These are phyloP conservation scores for Grosmannia penicillata DNA, from an alignment of 2,329 filamentous ascomycete species.

Conservation along the genomic window DNA sequence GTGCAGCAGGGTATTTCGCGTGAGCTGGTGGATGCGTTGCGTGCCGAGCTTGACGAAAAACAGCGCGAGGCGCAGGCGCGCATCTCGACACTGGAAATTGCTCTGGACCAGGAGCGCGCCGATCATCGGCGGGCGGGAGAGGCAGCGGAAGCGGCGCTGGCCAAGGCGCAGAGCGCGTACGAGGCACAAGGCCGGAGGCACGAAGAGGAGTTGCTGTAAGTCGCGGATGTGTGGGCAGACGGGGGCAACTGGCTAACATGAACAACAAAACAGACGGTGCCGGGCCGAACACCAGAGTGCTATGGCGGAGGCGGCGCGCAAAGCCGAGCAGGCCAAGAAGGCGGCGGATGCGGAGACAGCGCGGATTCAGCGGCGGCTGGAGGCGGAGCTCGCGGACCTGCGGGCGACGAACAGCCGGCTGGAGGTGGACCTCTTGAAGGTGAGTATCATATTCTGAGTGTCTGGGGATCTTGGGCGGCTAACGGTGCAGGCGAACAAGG, in stretches of 20 bases:
- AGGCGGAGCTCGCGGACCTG: constrained; percentile 50
- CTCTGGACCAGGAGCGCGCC: constrained; percentile 56
- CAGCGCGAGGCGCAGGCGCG: constrained; percentile 33
- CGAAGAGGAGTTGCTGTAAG: constrained; percentile 39
- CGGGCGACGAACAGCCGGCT: constrained; percentile 44
- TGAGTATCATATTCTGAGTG: too few species aligned
- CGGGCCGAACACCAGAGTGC: constrained; percentile 13
- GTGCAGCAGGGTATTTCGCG: constrained; percentile 85
- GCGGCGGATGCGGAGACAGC: constrained; percentile 33
- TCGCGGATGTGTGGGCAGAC: not conserved
- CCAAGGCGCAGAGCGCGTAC: constrained; percentile 19
- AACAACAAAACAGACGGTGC: constrained; percentile 6
- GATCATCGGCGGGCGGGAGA: constrained; percentile 56
- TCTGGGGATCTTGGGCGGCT: too few species aligned
- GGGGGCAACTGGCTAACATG: not conserved
- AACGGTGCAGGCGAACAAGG: constrained; percentile 36
- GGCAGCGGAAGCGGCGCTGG: constrained; percentile 34
- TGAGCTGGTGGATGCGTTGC: constrained; percentile 76
- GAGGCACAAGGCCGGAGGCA: constrained; percentile 43
- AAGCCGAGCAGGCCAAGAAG: constrained; percentile 28
- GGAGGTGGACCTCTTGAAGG: constrained; percentile 48
- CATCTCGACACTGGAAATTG: constrained; percentile 31
- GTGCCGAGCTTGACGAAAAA: constrained; percentile 62
- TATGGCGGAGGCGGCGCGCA: constrained; percentile 6
- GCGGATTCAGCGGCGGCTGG: constrained; percentile 30